These are phyloP conservation scores for Epichloe sylvatica DNA, from an alignment of 2,329 filamentous ascomycete genomes.

Conservation along the genomic window DNA sequence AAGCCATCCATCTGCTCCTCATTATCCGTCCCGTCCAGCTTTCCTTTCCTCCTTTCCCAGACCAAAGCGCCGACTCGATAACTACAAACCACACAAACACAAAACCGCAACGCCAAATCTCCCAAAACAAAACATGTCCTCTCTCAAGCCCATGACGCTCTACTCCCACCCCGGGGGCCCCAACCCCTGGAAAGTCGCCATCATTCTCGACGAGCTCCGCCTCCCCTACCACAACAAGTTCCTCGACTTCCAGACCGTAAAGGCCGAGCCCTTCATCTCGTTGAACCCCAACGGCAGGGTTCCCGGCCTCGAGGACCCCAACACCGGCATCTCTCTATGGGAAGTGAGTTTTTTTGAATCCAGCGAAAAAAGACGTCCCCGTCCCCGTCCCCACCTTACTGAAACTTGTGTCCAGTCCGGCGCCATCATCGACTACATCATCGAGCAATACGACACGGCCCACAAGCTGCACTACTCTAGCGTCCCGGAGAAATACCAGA, in stretches of 20 bases:
- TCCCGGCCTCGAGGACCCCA: constrained; percentile 11
- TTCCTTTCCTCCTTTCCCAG: too few relatives aligned
- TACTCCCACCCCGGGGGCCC: constrained; percentile 4
- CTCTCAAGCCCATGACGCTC: constrained; percentile 1
- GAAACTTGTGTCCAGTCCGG: constrained; percentile 5
- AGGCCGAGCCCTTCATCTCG: constrained; percentile 11
- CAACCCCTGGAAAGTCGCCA: constrained; percentile 11
- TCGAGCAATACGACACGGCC: constrained; percentile 12
- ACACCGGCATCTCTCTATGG: constrained; percentile 10
- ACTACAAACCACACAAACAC: too few relatives aligned
- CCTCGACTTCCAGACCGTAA: constrained; percentile 10
- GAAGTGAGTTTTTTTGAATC: constrained; percentile 6
- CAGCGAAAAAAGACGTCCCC: too few relatives aligned
- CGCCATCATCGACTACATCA: constrained; percentile 14
- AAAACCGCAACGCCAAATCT: neutral
- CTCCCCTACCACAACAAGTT: constrained; percentile 10
- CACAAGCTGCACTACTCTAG: constrained; percentile 6
- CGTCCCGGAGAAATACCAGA: constrained; percentile 7
- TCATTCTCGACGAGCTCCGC: constrained; percentile 13
- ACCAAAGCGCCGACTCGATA: too few relatives aligned
- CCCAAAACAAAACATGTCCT: neutral
- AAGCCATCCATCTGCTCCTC: too few relatives aligned
- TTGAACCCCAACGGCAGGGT: constrained; percentile 12
- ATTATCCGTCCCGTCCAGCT: too few relatives aligned
- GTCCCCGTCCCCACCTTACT: too few relatives aligned